Percentiles rank a stretch among this genome's conserved stretches.
Conservation (phyloP, 106 monocot species). For the Chionographis japonica region DNA sequence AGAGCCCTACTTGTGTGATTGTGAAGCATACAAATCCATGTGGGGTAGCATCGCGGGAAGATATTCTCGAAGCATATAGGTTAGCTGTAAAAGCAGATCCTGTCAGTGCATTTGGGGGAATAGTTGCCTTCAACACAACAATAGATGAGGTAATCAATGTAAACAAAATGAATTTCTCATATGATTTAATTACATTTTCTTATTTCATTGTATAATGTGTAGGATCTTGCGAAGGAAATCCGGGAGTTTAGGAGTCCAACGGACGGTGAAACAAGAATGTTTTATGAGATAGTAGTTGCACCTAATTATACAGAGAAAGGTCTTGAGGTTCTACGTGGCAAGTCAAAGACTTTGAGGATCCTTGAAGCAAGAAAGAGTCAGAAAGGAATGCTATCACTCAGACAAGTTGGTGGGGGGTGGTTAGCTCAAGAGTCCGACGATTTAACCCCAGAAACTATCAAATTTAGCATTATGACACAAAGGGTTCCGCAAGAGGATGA, state of each 20-base stretch:
- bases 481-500: slow-evolving; percentile 44
- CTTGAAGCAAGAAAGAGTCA: slow-evolving; percentile 78
- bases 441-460: slow-evolving; percentile 64
- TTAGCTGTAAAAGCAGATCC: slow-evolving; percentile 94
- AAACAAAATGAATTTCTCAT: not conserved
- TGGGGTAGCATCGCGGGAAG: slow-evolving; percentile 49
- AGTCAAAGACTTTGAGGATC: slow-evolving; percentile 92
- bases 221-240: slow-evolving; percentile 97
- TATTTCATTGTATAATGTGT: slow-evolving; percentile 9
- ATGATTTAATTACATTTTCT: not conserved
- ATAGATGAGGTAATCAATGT: slow-evolving; percentile 68
- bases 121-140: slow-evolving; percentile 88
- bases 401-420: slow-evolving; percentile 95
- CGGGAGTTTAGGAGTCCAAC: slow-evolving; percentile 94
- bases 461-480: slow-evolving; percentile 57
- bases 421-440: slow-evolving; percentile 89
- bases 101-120: slow-evolving; percentile 96
- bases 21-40: slow-evolving; percentile 99
- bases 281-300: slow-evolving; percentile 95
- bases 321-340: slow-evolving; percentile 80
- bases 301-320: slow-evolving; percentile 84
- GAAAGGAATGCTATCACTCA: slow-evolving; percentile 79
- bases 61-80: slow-evolving; percentile 90
- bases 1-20: slow-evolving; percentile 83
- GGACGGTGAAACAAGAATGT: slow-evolving; percentile 90